Evolutionary conservation across 2,329 filamentous ascomycete species (phyloP).

Genomic region (Xylariaceae sp.): DNA sequence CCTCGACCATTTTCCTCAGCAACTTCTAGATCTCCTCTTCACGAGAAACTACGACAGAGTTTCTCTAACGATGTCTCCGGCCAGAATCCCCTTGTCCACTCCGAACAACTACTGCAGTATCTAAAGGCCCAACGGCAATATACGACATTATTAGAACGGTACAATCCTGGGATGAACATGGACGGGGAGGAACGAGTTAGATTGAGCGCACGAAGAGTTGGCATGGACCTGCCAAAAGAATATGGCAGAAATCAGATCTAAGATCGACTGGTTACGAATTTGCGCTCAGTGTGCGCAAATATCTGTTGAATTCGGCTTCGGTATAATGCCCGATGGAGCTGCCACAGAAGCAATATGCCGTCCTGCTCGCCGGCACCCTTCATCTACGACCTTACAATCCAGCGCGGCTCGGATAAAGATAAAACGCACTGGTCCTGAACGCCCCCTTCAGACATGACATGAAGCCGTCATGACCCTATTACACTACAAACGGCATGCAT

Average conservation of each 20-base stretch:
- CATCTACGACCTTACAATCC: not conserved
- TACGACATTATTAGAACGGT: constrained; percentile 75
- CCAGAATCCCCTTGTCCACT: constrained; percentile 43
- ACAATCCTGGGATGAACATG: constrained; percentile 91
- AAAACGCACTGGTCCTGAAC: too few species aligned
- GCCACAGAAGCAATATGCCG: not conserved
- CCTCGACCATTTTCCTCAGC: constrained; percentile 55
- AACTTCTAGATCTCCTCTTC: constrained; percentile 60
- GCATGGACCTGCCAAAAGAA: constrained; percentile 79
- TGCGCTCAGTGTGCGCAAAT: not conserved
- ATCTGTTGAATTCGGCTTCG: not conserved
- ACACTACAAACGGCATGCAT: constrained; percentile 1
- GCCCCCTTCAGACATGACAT: not conserved
- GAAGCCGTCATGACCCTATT: not conserved
- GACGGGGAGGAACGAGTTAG: constrained; percentile 78
- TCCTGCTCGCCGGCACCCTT: not conserved
- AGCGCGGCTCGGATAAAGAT: not conserved
- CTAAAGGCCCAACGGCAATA: constrained; percentile 83
- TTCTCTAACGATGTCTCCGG: constrained; percentile 44
- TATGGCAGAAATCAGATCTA: constrained; percentile 31
- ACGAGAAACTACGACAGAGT: constrained; percentile 62
- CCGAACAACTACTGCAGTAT: constrained; percentile 77
- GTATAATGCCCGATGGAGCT: not conserved
- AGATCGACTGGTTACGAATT: not conserved
- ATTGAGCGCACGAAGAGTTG: constrained; percentile 79